A percentile compares a stretch with the other conserved stretches of the same genome.
These are phyloP conservation scores for Lindgomyces ingoldianus DNA, from an alignment of 495 filamentous ascomycete species.

Conservation along the genomic window DNA sequence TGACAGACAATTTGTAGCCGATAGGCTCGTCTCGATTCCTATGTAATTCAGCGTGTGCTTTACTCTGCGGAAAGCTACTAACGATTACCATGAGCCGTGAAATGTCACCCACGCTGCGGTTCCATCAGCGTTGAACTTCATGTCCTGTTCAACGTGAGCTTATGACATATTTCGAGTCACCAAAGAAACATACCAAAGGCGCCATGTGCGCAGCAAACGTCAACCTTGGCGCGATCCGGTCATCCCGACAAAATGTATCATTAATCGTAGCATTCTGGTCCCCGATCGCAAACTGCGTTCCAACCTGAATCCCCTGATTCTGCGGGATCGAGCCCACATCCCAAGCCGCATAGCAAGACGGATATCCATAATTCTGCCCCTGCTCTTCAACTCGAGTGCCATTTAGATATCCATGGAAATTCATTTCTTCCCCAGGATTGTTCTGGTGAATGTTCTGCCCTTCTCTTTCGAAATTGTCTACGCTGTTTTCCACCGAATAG, in stretches of 20 bases:
- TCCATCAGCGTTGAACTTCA: conserved; percentile 44
- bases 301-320: conserved; percentile 48
- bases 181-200: conserved; percentile 27
- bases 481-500: conserved; percentile 73
- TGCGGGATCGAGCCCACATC: conserved; percentile 52
- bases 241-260: conserved; percentile 41
- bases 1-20: conserved; percentile 53
- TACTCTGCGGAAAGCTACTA: no score
- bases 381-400: conserved; percentile 45
- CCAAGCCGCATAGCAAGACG: conserved; percentile 67
- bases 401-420: conserved; percentile 66
- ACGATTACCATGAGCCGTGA: conserved; percentile 49
- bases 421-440: conserved; percentile 75
- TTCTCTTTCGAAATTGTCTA: conserved; percentile 61
- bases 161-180: background rate
- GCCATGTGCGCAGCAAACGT: conserved; percentile 47
- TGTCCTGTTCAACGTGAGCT: conserved; percentile 24
- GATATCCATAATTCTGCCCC: conserved; percentile 67
- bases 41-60: background rate
- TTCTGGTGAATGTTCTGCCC: conserved; percentile 64
- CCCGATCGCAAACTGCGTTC: conserved; percentile 54
- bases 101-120: conserved; percentile 48
- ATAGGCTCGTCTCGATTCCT: conserved; percentile 50
- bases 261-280: conserved; percentile 42
- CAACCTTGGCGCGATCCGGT: conserved; percentile 37